Evolutionary conservation across 768 basidiomycete genomes (phyloP), one percentile per base, ranked within the genome.

Genomic region (Leccinum incarnatum): DNA sequence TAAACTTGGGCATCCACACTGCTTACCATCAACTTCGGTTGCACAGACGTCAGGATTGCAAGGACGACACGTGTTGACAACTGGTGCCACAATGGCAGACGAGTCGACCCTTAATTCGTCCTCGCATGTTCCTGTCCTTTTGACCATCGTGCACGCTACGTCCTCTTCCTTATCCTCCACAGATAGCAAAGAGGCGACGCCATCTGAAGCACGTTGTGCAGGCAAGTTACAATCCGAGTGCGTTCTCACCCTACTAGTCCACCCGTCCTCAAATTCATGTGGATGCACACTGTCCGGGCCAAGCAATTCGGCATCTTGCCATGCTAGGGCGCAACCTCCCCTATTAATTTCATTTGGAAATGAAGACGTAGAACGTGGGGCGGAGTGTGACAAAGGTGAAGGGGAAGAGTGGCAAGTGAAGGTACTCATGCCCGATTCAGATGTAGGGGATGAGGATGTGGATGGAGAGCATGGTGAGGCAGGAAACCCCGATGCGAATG

Each of bases 1-100:
- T 23, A 19, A 52, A 36, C 40, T 5, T 14, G 11, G 15, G 36
- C 30, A 5, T 27, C 23, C 17, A 30, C 37, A 23, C n/a, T 54
- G 69, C 82, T 32, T 58, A 87, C 88, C 88, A 80, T 89, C 88
- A 56, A 87, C 74, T 66, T 87, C 83, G 5, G 84, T 88, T 34
- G 87, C 88, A 65, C 77, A 82, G 58, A 90, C 82, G 32, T 83
- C 74, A 50, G 87, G 87, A 9, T 71, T 75, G 72, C 83, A 85
- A 19, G 86, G 86, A 62, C 81, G 77, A 63, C 84, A 84, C 51
- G 88, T 87, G 68, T 79, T 81, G 36, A 89, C 83, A 3, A 88
- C 79, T 52, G 69, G 37, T 11, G 15, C 61, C 50, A 37, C 34
- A 7, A 47, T 50, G 14, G 25, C 40, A 45, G 63, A 54, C 8